A percentile compares a stretch with the other conserved stretches of the same genome.
These are phyloP conservation scores for Cladosporium austrohemisphaericum DNA, from an alignment of 2,329 filamentous ascomycete species.

Conservation along the genomic window DNA sequence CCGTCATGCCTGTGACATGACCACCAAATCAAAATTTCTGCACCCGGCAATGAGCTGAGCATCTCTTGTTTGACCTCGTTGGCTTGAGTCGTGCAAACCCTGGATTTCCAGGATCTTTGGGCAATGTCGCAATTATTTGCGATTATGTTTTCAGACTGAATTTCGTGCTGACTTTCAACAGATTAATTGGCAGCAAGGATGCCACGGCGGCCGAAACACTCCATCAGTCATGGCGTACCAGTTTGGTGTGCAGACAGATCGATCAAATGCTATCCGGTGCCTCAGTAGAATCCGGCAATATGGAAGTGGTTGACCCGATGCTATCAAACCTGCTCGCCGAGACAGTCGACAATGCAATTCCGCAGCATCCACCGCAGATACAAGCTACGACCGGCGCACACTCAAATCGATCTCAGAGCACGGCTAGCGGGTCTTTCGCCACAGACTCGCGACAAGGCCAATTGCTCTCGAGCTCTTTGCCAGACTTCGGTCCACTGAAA, in stretches of 20 bases:
- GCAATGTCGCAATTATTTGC: too few species aligned
- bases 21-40: too few species aligned
- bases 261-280: constrained; percentile 56
- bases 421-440: neutral
- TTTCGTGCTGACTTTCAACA: too few species aligned
- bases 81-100: too few species aligned
- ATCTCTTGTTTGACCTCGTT: too few species aligned
- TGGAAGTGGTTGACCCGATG: constrained; percentile 2
- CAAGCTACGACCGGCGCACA: neutral
- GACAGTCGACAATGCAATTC: neutral
- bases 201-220: constrained; percentile 53
- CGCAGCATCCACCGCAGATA: neutral
- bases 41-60: too few species aligned
- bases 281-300: constrained; percentile 20
- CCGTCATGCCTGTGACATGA: too few species aligned
- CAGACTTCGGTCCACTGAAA: neutral
- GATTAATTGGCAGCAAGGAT: constrained; percentile 51
- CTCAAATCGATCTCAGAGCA: neutral
- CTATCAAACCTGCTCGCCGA: neutral
- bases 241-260: constrained; percentile 59
- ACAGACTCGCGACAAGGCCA: neutral
- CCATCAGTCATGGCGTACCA: constrained; percentile 60
- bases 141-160: neutral
- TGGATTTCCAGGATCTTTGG: too few species aligned
- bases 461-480: neutral